phyloP scores from a whole-genome alignment of 2,329 filamentous ascomycete genomes.

The Sclerotiophoma versabilis region DNA sequence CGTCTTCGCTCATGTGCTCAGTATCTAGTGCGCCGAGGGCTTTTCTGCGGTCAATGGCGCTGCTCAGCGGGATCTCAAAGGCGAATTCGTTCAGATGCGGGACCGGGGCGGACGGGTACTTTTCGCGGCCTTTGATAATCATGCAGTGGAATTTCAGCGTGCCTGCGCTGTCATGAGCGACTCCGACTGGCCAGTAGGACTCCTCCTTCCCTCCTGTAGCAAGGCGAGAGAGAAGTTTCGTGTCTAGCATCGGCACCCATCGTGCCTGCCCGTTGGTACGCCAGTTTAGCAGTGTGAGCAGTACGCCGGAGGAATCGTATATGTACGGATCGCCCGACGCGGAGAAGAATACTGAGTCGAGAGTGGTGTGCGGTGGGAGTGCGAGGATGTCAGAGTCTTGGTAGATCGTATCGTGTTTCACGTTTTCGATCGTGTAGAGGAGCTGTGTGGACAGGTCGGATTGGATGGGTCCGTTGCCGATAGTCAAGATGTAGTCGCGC shows the following conservation, averaged over 20 bases:
- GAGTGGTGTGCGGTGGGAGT: constrained; percentile 73
- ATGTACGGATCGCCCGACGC: constrained; percentile 94
- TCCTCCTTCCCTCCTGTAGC: constrained; percentile 86
- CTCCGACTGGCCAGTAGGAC: constrained; percentile 92
- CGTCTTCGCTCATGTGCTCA: constrained; percentile 46
- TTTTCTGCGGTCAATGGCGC: constrained; percentile 51
- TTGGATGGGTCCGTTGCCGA: constrained; percentile 88
- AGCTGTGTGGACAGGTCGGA: constrained; percentile 79
- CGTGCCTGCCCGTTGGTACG: constrained; percentile 81
- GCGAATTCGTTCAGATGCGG: constrained; percentile 90
- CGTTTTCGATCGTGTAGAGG: constrained; percentile 91
- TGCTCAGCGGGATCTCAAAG: constrained; percentile 81
- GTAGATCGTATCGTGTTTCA: constrained; percentile 91
- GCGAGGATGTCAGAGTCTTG: constrained; percentile 94
- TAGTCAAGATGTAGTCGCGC: constrained; percentile 94
- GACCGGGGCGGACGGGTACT: constrained; percentile 86
- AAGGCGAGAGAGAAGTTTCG: constrained; percentile 80
- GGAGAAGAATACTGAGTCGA: constrained; percentile 90
- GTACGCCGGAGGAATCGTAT: constrained; percentile 89
- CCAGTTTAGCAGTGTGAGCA: constrained; percentile 91
- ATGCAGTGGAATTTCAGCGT: constrained; percentile 96
- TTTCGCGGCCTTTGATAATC: constrained; percentile 94
- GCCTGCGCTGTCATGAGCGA: constrained; percentile 84
- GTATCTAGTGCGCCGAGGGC: constrained; percentile 36
- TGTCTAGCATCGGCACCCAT: constrained; percentile 94